Evolutionary conservation across 352 stramenopile species (phyloP).

Genomic region (Pythium utonaiense): DNA sequence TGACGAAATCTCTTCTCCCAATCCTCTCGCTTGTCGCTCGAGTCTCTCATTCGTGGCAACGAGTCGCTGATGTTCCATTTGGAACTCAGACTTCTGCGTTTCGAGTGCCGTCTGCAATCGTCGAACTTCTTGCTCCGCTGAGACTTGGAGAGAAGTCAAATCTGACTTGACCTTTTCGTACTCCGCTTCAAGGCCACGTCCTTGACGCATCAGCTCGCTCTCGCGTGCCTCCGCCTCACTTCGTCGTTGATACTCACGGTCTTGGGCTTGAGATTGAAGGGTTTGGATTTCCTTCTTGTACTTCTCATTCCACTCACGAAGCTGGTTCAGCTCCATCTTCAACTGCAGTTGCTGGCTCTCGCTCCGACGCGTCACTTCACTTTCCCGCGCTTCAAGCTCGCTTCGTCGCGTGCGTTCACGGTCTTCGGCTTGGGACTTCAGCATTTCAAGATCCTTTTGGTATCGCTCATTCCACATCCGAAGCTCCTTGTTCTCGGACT

Average conservation of each 20-base stretch:
- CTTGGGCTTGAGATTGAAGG: conserved; percentile 15
- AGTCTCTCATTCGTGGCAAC: conserved; percentile 23
- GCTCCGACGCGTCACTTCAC: conserved; percentile 3
- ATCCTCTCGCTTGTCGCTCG: conserved; percentile 15
- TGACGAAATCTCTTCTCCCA: conserved; percentile 3
- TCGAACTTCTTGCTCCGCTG: conserved; percentile 40
- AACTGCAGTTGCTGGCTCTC: neutral
- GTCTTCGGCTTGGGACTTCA: conserved; percentile 6
- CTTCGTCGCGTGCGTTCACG: neutral
- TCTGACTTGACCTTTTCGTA: conserved; percentile 42
- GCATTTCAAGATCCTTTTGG: conserved; percentile 6
- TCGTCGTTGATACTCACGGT: conserved; percentile 17
- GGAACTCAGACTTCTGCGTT: conserved; percentile 25
- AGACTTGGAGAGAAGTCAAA: conserved; percentile 33
- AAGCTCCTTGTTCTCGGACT: conserved; percentile 8
- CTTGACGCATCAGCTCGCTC: conserved; percentile 22
- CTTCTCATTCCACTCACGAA: conserved; percentile 20
- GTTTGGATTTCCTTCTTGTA: conserved; percentile 24
- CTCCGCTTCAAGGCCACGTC: conserved; percentile 27
- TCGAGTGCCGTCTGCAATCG: conserved; percentile 40
- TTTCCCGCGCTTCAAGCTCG: neutral
- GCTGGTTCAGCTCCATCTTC: neutral
- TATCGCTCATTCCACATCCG: conserved; percentile 18
- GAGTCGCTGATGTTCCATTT: conserved; percentile 22
- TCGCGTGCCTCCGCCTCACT: conserved; percentile 18